Evolutionary conservation across 805 yeast genomes (phyloP), one percentile per base, ranked within the genome.

Genomic region (Metschnikowia chrysomelidarum): DNA sequence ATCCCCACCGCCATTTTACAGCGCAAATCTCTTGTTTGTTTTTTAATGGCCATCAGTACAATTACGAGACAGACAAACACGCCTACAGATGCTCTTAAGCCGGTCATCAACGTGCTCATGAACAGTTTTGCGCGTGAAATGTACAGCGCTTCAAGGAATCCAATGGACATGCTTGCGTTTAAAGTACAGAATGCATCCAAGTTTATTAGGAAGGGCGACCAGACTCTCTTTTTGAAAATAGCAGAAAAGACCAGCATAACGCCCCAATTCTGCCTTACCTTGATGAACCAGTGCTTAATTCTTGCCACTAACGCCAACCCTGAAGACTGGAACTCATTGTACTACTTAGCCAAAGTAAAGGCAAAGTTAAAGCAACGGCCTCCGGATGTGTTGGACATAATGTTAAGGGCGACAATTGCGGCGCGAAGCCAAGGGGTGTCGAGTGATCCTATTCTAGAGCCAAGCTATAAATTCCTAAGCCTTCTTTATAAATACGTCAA

Each of bases 21-120:
- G 56, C 70, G 82, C 39, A 81, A 73, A 49, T 70, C 95, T 0
- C 57, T 91, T 2, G 47, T 87, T 2, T 81, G 95, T 42, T 87
- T 82, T 47, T 53, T 80, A 15, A 82, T 83, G 85, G 88, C 95
- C 0, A 60, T 79, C 13, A 80, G 75, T 47, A 47, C 68, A 2
- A 24, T 44, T 7, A 38, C 50, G 11, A 35, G 32, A 21, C 41
- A 30, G 4, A 22, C 19, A 11, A 2, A 19, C 2, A 17, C 24
- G 1, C 35, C 30, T 9, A 16, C 23, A 4, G 36, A 43, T 3
- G 27, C 47, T 0, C 41, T 59, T 15, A 55, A 66, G 19, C 62
- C 67, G 4, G 56, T 76, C 5, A 53, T 70, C 8, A 56, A 67
- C 1, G 50, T 59, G 2, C 48, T 84, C 15, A 76, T 82, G 76